Conservation (phyloP, 768 basidiomycete genomes). For the Trametes maxima region DNA sequence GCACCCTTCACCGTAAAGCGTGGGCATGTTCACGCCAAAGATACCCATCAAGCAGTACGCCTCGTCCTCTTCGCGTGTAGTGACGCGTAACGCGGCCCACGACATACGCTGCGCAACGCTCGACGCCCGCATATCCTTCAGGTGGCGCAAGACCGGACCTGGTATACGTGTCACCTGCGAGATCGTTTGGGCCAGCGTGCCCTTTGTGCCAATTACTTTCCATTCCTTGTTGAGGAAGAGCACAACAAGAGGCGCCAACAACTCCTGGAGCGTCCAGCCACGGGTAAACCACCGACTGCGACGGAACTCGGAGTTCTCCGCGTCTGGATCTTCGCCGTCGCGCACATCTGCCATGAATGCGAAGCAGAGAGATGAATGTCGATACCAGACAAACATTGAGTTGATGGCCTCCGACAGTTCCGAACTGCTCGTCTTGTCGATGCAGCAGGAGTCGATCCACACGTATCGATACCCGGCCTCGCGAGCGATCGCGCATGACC, state of each 20-base stretch:
- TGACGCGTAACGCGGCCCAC: background rate
- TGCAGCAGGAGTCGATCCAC: background rate
- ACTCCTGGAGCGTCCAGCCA: background rate
- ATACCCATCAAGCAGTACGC: background rate
- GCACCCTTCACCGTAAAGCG: background rate
- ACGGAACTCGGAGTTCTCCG: background rate
- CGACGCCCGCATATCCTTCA: background rate
- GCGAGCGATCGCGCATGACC: background rate
- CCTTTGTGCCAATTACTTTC: background rate
- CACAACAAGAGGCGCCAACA: background rate
- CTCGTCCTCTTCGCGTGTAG: background rate
- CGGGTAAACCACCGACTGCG: background rate
- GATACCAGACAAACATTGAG: too few species aligned
- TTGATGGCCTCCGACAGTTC: background rate
- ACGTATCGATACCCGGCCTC: background rate
- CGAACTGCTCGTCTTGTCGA: background rate
- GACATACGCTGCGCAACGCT: background rate
- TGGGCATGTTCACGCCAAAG: background rate
- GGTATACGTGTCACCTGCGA: background rate
- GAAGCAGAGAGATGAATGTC: too few species aligned
- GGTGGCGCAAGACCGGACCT: background rate
- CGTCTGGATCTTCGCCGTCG: too few species aligned
- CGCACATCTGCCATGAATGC: too few species aligned
- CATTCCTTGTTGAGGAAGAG: background rate
- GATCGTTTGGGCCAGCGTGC: background rate